Evolutionary conservation across 2,329 filamentous ascomycete genomes (phyloP).

Genomic region (Colletotrichum lupini): DNA sequence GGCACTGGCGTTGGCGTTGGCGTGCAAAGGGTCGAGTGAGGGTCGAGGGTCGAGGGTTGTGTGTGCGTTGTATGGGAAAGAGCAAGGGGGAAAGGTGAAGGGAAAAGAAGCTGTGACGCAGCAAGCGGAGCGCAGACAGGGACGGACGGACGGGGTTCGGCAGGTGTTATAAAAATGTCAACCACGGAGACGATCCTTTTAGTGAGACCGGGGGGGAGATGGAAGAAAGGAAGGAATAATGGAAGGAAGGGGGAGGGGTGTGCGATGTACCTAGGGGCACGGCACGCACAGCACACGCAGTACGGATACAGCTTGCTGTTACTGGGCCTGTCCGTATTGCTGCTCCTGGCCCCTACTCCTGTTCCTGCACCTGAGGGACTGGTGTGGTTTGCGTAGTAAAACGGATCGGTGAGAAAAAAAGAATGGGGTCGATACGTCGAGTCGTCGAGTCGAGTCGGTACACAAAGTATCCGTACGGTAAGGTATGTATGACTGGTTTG

Average conservation of each 20-base stretch:
- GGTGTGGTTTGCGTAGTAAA: neutral
- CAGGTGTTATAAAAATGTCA: conserved; percentile 37
- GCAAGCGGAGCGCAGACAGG: conserved; percentile 31
- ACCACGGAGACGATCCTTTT: conserved; percentile 35
- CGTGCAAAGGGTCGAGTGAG: neutral
- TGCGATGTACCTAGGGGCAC: neutral
- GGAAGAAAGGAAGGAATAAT: conserved; percentile 15
- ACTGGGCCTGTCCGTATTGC: neutral
- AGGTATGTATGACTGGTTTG: neutral
- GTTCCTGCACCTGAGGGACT: neutral
- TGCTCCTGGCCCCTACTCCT: neutral
- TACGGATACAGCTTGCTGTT: neutral
- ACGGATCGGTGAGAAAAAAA: conserved; percentile 24
- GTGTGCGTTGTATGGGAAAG: neutral
- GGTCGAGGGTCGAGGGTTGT: neutral
- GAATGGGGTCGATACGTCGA: neutral
- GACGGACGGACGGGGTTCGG: conserved; percentile 33
- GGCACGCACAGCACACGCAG: neutral
- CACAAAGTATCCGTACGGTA: neutral
- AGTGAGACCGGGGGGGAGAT: conserved; percentile 32
- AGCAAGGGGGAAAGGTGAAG: conserved; percentile 18
- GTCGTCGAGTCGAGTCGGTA: neutral
- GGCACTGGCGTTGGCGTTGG: too few species aligned
- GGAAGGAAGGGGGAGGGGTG: conserved; percentile 3
- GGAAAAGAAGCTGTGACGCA: conserved; percentile 32